Evolutionary conservation across 768 basidiomycete genomes (phyloP).

Genomic region (Russula lepida): DNA sequence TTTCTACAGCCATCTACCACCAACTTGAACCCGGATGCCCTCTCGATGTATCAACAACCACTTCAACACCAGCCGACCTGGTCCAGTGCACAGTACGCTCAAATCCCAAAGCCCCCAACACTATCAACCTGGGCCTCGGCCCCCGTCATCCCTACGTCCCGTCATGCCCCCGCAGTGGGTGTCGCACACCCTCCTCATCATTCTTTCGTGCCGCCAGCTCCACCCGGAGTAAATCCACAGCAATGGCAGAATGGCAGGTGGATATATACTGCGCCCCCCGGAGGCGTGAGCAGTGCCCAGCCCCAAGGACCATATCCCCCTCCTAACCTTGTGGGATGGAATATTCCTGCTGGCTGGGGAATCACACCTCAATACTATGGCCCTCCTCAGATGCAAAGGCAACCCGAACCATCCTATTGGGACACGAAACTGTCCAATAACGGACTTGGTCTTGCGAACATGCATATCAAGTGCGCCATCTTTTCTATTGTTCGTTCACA

Average conservation of each 20-base stretch:
- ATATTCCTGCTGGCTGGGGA: slow-evolving; percentile 18
- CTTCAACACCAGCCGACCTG: slow-evolving; percentile 13
- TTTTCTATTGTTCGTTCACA: neutral
- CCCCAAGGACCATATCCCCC: slow-evolving; percentile 4
- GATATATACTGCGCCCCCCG: slow-evolving; percentile 10
- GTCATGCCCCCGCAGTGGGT: neutral
- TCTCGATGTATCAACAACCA: slow-evolving; percentile 17
- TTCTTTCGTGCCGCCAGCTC: slow-evolving; percentile 18
- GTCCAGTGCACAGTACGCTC: slow-evolving; percentile 9
- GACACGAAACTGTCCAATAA: slow-evolving; percentile 50
- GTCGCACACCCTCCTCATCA: neutral
- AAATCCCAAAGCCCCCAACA: slow-evolving; percentile 1
- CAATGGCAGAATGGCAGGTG: slow-evolving; percentile 22
- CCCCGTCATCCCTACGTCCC: slow-evolving; percentile 8
- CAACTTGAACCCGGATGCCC: slow-evolving; percentile 10
- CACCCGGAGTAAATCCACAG: slow-evolving; percentile 20
- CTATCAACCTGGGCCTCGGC: slow-evolving; percentile 18
- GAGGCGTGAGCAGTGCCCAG: neutral
- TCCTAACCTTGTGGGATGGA: slow-evolving; percentile 17
- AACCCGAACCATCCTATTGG: slow-evolving; percentile 59
- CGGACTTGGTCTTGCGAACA: slow-evolving; percentile 54
- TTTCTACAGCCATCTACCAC: neutral
- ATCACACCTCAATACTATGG: slow-evolving; percentile 31
- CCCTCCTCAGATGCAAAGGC: slow-evolving; percentile 56
- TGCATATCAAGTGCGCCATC: slow-evolving; percentile 54